These are phyloP conservation scores for Xylaria sp. DNA, from an alignment of 495 filamentous ascomycete species.

Conservation along the genomic window DNA sequence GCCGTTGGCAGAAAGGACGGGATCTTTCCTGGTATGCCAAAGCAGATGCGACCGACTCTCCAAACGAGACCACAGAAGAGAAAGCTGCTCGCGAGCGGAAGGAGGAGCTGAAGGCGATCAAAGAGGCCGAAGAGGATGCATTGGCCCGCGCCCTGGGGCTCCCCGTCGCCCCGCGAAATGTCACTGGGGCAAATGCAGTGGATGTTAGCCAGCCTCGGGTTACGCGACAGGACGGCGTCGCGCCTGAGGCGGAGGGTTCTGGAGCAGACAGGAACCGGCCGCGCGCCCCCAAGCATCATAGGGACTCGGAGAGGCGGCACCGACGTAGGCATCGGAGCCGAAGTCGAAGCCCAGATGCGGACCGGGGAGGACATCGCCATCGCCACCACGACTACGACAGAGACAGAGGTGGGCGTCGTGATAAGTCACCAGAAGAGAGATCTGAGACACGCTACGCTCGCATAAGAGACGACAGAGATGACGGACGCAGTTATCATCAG, in stretches of 20 bases:
- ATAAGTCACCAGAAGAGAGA: slow-evolving; percentile 31
- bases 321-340: slow-evolving; percentile 46
- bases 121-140: slow-evolving; percentile 93
- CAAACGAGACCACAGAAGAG: slow-evolving; percentile 66
- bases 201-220: slow-evolving; percentile 37
- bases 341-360: slow-evolving; percentile 41
- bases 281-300: slow-evolving; percentile 35
- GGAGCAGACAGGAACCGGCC: slow-evolving; percentile 31
- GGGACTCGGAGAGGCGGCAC: slow-evolving; percentile 45
- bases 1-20: slow-evolving; percentile 90
- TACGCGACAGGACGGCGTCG: slow-evolving; percentile 6
- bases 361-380: slow-evolving; percentile 29
- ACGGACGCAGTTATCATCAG: slow-evolving; percentile 29
- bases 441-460: slow-evolving; percentile 28
- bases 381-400: slow-evolving; percentile 16
- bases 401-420: slow-evolving; percentile 23
- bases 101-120: slow-evolving; percentile 82
- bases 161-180: slow-evolving; percentile 63
- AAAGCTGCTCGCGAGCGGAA: slow-evolving; percentile 67
- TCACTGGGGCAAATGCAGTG: slow-evolving; percentile 58
- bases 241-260: slow-evolving; percentile 25
- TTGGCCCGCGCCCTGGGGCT: slow-evolving; percentile 81
- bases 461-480: slow-evolving; percentile 32
- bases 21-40: slow-evolving; percentile 93
- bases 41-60: slow-evolving; percentile 56